Conservation (phyloP, 495 filamentous ascomycete species). For the Neurospora cerealis region DNA sequence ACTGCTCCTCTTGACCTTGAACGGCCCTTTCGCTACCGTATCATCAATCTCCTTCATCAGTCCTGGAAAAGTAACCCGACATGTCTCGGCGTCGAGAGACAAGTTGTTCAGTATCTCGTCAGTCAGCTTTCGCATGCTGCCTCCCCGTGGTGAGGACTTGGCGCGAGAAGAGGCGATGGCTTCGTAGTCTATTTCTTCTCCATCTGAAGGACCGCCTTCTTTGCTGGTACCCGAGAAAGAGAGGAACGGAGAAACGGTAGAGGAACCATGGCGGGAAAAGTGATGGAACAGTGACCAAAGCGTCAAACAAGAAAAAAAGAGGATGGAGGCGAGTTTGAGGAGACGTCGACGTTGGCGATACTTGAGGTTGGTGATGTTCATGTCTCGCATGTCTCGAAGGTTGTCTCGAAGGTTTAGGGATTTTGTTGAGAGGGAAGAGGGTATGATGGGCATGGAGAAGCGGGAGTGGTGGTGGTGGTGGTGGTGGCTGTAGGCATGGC, state of each 20-base stretch:
- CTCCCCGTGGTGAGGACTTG: neutral
- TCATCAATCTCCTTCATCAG: conserved; percentile 36
- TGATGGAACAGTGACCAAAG: neutral
- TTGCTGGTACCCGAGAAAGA: neutral
- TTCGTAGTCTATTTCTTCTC: conserved; percentile 15
- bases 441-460: neutral
- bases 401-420: neutral
- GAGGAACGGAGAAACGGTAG: neutral
- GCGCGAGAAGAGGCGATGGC: neutral
- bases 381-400: neutral
- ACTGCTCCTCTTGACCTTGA: conserved; percentile 27
- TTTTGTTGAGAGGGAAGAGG: neutral
- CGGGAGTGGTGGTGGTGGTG: neutral
- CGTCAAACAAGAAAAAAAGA: neutral
- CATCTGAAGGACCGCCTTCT: neutral
- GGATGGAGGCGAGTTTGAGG: neutral
- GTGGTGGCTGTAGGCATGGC: neutral
- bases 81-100: conserved; percentile 31
- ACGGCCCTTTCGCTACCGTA: conserved; percentile 33
- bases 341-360: neutral
- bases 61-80: conserved; percentile 33
- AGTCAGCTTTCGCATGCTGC: conserved; percentile 1
- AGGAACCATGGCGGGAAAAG: neutral
- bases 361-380: neutral
- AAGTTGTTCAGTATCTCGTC: conserved; percentile 27